Evolutionary conservation across 2,329 filamentous ascomycete species (phyloP).

Genomic region (Colletotrichum musicola): DNA sequence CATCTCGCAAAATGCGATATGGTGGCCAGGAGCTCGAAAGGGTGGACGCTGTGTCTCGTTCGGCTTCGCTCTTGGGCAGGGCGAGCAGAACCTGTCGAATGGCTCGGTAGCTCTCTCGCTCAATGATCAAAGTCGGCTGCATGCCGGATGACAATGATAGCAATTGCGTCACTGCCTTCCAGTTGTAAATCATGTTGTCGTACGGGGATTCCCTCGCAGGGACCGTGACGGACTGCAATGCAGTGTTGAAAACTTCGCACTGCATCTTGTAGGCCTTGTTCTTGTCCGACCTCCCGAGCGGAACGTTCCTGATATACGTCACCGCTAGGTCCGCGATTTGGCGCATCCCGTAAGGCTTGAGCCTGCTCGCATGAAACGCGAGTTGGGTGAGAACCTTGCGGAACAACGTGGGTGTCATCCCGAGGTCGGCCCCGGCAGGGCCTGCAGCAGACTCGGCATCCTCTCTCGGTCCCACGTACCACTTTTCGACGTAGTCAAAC

Average conservation of each 20-base stretch:
- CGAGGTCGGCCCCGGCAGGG: background rate
- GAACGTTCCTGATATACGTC: slow-evolving; percentile 46
- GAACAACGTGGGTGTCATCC: slow-evolving; percentile 6
- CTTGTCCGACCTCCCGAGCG: slow-evolving; percentile 25
- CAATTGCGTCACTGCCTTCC: slow-evolving; percentile 69
- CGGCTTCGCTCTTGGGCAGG: slow-evolving; percentile 63
- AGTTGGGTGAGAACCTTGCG: slow-evolving; percentile 5
- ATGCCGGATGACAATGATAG: slow-evolving; percentile 64
- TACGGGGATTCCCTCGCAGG: slow-evolving; percentile 49
- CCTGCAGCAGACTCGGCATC: background rate
- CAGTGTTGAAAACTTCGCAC: slow-evolving; percentile 52
- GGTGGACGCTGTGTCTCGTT: slow-evolving; percentile 61
- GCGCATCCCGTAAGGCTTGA: slow-evolving; percentile 47
- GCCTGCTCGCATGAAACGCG: slow-evolving; percentile 32
- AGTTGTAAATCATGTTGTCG: slow-evolving; percentile 60
- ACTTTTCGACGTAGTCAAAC: slow-evolving; percentile 26
- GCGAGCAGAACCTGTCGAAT: slow-evolving; percentile 67
- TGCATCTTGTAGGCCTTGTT: slow-evolving; percentile 43
- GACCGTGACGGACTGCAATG: slow-evolving; percentile 49
- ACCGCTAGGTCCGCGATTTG: slow-evolving; percentile 47
- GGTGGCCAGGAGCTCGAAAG: slow-evolving; percentile 71
- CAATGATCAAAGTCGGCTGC: slow-evolving; percentile 63
- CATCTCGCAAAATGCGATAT: slow-evolving; percentile 68
- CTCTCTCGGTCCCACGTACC: slow-evolving; percentile 16
- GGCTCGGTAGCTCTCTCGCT: slow-evolving; percentile 64